Conservation (phyloP, 768 basidiomycete genomes). For the Lactarius sp. region DNA sequence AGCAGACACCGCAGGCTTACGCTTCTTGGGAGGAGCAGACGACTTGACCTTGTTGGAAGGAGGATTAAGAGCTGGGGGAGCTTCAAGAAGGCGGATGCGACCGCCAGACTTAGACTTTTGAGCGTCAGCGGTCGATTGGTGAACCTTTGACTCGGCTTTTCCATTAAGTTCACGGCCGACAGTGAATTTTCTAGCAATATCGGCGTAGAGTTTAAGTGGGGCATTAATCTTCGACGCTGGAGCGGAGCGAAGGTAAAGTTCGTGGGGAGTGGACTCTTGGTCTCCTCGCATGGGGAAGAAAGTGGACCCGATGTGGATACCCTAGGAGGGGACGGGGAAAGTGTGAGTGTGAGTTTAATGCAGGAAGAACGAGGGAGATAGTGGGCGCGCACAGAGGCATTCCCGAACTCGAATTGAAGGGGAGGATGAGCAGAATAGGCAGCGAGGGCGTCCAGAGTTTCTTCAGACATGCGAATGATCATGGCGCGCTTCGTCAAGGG, state of each 20-base stretch:
- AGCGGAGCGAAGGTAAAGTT: conserved; percentile 65
- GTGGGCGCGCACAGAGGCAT: conserved; percentile 46
- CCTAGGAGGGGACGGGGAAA: background rate
- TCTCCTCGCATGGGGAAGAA: conserved; percentile 56
- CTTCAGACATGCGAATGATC: conserved; percentile 69
- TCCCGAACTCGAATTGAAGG: conserved; percentile 60
- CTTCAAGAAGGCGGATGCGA: conserved; percentile 42
- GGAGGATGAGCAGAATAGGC: conserved; percentile 39
- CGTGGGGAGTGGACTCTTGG: conserved; percentile 56
- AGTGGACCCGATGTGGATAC: conserved; percentile 58
- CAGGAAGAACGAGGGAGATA: background rate
- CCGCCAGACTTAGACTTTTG: conserved; percentile 45
- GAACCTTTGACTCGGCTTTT: conserved; percentile 40
- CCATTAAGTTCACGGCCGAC: conserved; percentile 58
- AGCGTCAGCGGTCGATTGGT: conserved; percentile 33
- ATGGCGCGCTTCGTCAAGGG: conserved; percentile 68
- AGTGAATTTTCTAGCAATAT: conserved; percentile 65
- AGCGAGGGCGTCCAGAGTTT: conserved; percentile 65
- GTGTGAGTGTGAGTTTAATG: background rate
- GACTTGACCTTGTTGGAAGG: conserved; percentile 35
- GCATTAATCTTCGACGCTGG: conserved; percentile 53
- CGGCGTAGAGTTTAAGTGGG: conserved; percentile 68
- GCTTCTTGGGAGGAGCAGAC: conserved; percentile 23
- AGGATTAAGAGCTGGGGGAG: conserved; percentile 31
- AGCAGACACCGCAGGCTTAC: conserved; percentile 10